Conservation (phyloP, 179 eudicot genomes). For the Drosera spatulata region DNA sequence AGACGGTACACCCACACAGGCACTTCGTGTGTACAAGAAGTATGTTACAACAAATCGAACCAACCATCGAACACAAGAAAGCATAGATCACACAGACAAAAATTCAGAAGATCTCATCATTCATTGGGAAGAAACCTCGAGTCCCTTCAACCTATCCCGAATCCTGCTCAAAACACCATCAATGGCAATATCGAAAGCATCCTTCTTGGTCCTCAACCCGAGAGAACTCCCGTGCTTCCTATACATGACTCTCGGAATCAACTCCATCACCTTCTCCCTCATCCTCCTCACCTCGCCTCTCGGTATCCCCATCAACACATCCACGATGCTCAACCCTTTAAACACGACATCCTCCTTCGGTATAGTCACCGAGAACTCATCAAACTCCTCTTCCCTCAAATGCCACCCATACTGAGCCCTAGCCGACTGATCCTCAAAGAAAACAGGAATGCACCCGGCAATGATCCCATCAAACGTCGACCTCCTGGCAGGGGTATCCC, state of each 20-base stretch:
- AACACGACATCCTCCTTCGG: slow-evolving; percentile 84
- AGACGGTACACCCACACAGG: too few species aligned
- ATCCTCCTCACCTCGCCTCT: slow-evolving; percentile 60
- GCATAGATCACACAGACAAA: too few species aligned
- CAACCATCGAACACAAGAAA: too few species aligned
- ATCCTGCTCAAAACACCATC: slow-evolving; percentile 72
- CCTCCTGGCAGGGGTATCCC: slow-evolving; percentile 77
- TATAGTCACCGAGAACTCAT: slow-evolving; percentile 62
- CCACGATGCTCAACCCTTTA: slow-evolving; percentile 60
- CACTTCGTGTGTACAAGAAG: too few species aligned
- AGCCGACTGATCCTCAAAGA: slow-evolving; percentile 81
- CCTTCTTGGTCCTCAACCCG: slow-evolving; percentile 66
- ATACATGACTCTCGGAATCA: slow-evolving; percentile 62
- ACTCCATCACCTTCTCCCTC: slow-evolving; percentile 71
- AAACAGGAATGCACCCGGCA: slow-evolving; percentile 90
- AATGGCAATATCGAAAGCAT: slow-evolving; percentile 87
- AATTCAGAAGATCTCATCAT: too few species aligned
- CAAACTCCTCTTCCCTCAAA: slow-evolving; percentile 41
- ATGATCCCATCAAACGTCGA: slow-evolving; percentile 74
- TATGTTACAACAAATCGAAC: too few species aligned
- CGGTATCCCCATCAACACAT: slow-evolving; percentile 60
- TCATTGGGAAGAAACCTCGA: not conserved
- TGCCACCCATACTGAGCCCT: slow-evolving; percentile 70
- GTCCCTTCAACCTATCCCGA: slow-evolving; percentile 31
- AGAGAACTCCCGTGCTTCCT: slow-evolving; percentile 85